phyloP scores from a whole-genome alignment of 2,329 filamentous ascomycete genomes.

The Xylaria sp. region DNA sequence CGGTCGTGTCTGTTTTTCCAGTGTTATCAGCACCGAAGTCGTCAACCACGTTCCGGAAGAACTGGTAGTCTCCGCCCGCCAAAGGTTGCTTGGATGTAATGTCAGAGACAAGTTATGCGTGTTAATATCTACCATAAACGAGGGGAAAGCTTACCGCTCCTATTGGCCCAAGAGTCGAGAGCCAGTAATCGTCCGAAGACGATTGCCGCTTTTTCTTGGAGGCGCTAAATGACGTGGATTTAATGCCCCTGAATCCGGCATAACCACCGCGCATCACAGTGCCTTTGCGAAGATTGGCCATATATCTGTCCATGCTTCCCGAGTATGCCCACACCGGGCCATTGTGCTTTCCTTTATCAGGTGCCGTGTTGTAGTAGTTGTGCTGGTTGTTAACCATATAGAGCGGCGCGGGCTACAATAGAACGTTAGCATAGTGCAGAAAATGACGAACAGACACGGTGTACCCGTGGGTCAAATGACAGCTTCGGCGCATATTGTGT shows the following conservation, averaged over 20 bases:
- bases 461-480: too few species aligned
- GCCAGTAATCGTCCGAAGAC: constrained; percentile 1
- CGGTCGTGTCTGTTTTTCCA: background rate
- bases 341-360: constrained; percentile 24
- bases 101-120: too few species aligned
- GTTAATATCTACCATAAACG: too few species aligned
- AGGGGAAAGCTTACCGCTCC: background rate
- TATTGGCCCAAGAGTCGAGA: background rate
- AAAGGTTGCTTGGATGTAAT: constrained; percentile 32
- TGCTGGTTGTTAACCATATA: background rate
- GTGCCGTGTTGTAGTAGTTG: background rate
- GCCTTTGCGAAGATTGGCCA: constrained; percentile 22
- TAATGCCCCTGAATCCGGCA: background rate
- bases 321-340: constrained; percentile 39
- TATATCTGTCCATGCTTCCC: constrained; percentile 29
- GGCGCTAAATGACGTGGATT: background rate
- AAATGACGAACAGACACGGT: too few species aligned
- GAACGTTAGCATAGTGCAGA: too few species aligned
- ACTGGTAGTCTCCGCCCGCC: constrained; percentile 36
- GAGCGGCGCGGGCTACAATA: too few species aligned
- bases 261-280: background rate
- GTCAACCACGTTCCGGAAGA: constrained; percentile 14
- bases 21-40: constrained; percentile 20
- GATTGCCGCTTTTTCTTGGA: background rate
- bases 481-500: too few species aligned